These are phyloP conservation scores for Byssoonygena ceratinophila DNA, from an alignment of 2,329 filamentous ascomycete species.

Conservation along the genomic window DNA sequence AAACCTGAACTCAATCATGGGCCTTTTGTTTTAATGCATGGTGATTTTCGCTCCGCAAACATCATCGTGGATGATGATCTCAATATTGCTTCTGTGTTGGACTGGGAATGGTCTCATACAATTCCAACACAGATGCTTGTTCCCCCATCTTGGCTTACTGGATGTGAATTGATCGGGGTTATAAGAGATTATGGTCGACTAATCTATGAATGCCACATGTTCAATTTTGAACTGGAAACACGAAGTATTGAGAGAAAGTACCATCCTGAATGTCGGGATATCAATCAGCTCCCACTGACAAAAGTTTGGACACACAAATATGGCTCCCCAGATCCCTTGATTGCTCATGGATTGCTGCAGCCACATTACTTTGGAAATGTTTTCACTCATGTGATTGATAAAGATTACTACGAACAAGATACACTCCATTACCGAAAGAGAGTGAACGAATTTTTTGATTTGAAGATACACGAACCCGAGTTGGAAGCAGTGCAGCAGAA, in stretches of 20 bases:
- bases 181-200: background rate
- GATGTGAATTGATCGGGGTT: background rate
- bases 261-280: background rate
- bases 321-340: background rate
- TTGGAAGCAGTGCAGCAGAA: background rate
- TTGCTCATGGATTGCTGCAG: background rate
- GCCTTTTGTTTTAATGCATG: constrained; percentile 14
- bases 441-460: background rate
- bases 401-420: background rate
- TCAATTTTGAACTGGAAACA: background rate
- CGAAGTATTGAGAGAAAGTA: background rate
- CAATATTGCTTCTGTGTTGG: constrained; percentile 10
- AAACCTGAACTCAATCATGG: constrained; percentile 11
- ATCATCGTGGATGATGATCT: constrained; percentile 12
- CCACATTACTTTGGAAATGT: constrained; percentile 9
- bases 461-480: background rate
- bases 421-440: background rate
- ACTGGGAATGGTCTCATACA: constrained; percentile 12
- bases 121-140: constrained; percentile 10
- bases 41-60: constrained; percentile 11
- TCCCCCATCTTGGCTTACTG: constrained; percentile 8
- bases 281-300: background rate
- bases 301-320: background rate
- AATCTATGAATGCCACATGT: background rate
- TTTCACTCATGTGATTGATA: background rate